Evolutionary conservation across 179 eudicot genomes (phyloP), one percentile per base, ranked within the genome.

Genomic region (Silene vulgaris): DNA sequence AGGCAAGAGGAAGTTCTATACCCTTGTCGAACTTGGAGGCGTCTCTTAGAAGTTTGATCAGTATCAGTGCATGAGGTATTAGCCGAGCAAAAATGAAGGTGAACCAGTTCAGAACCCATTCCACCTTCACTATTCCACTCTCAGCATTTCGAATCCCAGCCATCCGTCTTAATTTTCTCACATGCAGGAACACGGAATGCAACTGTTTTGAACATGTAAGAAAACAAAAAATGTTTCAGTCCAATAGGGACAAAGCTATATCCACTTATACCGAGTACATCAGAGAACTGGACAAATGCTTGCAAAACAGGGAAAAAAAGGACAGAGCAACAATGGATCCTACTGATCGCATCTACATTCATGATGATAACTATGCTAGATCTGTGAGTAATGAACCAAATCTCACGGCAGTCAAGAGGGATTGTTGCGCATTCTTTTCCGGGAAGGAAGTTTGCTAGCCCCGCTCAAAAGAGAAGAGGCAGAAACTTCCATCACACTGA

Each of bases 1-100:
- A 78, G 56, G 98, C 98, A 13, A 90, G 96, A 4, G 98, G 98
- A 62, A 92, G 91, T 77, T 89, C 91, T 14, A 92, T 71, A 4
- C 96, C 98, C 77, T 86, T 84, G 70, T 73, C 86, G 60, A 94
- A 94, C 87, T 87, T 89, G 59, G 90, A 65, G 79, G 97, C 91
- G 77, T 94, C 98, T 79, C 71, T 82, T 56, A 92, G 21, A 32
- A 94, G 90, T 81, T 92, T 94, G 77, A 86, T 69, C 8, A 88
- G 85, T 71, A 94, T 92, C 56, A 94, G 85, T 66, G 86, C 69
- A 70, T 94, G 98, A 75, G 98, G 86, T 26, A 76, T 21, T 17
- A 76, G 17, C 68, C 98, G 88, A 20, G 96, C 95, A 0, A 87
- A 73, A 72, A 86, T n/a, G 86, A 92, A 94, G 37, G 90, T 77